A percentile compares a stretch with the other conserved stretches of the same genome.
phyloP scores from a whole-genome alignment of 1,139 yeast genomes.

The Debaryomyces fabryi region DNA sequence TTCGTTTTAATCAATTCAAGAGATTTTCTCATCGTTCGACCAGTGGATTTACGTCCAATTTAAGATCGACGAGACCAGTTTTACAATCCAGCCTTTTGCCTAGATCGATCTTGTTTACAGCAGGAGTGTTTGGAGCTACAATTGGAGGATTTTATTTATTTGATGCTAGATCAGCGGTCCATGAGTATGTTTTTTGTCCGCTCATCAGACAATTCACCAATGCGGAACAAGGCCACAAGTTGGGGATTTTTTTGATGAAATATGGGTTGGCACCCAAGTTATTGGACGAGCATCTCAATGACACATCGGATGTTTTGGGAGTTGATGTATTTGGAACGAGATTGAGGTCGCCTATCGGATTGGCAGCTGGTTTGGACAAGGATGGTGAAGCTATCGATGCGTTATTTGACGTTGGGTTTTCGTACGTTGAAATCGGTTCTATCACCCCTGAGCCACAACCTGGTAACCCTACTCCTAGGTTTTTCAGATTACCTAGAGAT shows the following conservation, averaged over 20 bases:
- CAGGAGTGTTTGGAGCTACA: conserved; percentile 30
- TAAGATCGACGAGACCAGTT: conserved; percentile 8
- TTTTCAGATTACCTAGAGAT: conserved; percentile 82
- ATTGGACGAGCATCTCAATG: conserved; percentile 45
- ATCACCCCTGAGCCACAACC: conserved; percentile 92
- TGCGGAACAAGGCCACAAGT: conserved; percentile 82
- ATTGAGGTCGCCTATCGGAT: conserved; percentile 78
- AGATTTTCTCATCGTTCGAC: neutral
- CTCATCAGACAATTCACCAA: conserved; percentile 67
- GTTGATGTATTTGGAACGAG: conserved; percentile 66
- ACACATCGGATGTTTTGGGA: conserved; percentile 54
- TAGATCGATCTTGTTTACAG: conserved; percentile 24
- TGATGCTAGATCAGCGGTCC: conserved; percentile 82
- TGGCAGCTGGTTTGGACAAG: conserved; percentile 96
- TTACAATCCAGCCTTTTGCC: conserved; percentile 33
- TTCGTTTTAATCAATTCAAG: conserved; percentile 3
- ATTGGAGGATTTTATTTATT: conserved; percentile 45
- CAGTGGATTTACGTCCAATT: neutral
- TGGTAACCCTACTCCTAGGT: conserved; percentile 90
- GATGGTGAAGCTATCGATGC: conserved; percentile 93
- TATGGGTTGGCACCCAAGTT: conserved; percentile 68
- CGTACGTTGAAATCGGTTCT: conserved; percentile 91
- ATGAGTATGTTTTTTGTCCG: conserved; percentile 82
- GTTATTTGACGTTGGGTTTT: conserved; percentile 75
- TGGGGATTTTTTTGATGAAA: conserved; percentile 73